Base-by-base conservation (phyloP, 345 rosid species). In the Clausena lansium region DNA sequence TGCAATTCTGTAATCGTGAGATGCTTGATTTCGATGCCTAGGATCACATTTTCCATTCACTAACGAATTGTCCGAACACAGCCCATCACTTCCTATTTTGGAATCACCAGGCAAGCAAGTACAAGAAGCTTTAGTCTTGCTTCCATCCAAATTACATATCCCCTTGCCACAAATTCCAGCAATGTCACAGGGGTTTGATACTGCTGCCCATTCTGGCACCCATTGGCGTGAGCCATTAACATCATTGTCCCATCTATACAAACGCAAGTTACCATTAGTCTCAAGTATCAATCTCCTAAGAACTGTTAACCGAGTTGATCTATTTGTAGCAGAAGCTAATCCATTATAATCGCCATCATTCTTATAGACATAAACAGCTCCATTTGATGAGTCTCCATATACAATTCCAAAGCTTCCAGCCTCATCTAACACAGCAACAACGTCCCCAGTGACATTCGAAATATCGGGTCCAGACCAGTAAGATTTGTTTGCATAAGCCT, bases 201-300 rank as follows among this genome's bases (percentile, higher is more conserved):
- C 92, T 15, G 97, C 98, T 58, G 99, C 97, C 98, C 97, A 92
- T 39, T 93, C 94, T 2, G 97, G 81, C 0, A 93, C 93, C 97
- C 97, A 95, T 68, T 87, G 96, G 64, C 89, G 87, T 1, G 96
- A 89, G 2, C 94, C 96, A 54, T 93, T 95, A 33, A 91, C 84
- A 70, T 91, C 91, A 70, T 93, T 85, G 55, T 92, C 97, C 95
- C 95, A 95, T 78, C 92, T 81, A 78, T 95, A 95, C 59, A 95
- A 61, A 67, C 97, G 84, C 64, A 95, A 69, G 81, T 92, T 95
- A 39, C 98, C 97, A 76, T 93, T 91, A 27, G 81, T 81, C 81
- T 95, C 99, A 0, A 95, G 88, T 19, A 89, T 89, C 79, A 95
- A 76, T 71, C 94, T 88, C 60, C 96, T 63, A 11, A 85, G 77